Evolutionary conservation across 2,329 filamentous ascomycete species (phyloP), one percentile per base, ranked within the genome.

Genomic region (Xylariales sp.): DNA sequence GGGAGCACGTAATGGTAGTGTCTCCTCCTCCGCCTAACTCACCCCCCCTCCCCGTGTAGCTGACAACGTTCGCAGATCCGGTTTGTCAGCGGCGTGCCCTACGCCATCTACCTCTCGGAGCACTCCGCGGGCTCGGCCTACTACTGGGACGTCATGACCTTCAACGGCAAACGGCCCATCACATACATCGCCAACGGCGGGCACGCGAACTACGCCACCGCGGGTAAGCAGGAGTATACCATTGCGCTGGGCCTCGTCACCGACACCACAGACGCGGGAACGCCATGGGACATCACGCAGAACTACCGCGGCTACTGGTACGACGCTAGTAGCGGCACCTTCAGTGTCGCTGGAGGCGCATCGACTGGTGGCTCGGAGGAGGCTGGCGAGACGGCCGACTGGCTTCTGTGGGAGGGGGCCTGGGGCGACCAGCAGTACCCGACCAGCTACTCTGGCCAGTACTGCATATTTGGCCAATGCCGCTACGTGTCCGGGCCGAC

Each of bases 221-320:
- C 66, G 1, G 66, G 66, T 5, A 65, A 32, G 36, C 62, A 68
- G 50, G 52, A 68, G 1, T 68, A 68, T 23, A 68, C 66, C 28
- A 43, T 68, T 34, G 66, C 66, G 39, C 10, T 28, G 1, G 62
- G 62, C 3, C 48, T 68, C 28, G 62, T 68, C 10, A 14, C 55
- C 7, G 66, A 68, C 36, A 68, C 62, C 7, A 68, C 66, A 12
- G 66, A 68, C 30, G 62, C 62, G 9, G 66, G 66, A 5, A 58
- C 41, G 10, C 56, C 62, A 5, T 68, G 66, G 66, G 66, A 68
- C 16, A 68, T 68, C 30, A 68, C 66, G 16, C 46, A 39, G 16
- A 68, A 65, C 57, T 68, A 68, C 39, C 62, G 66, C 12, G 66
- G 66, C 32, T 68, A 68, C 39, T 65, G 52, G 60, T 68, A 68